Conservation (phyloP, 2,329 filamentous ascomycete genomes). For the Coniochaeta ligniaria region DNA sequence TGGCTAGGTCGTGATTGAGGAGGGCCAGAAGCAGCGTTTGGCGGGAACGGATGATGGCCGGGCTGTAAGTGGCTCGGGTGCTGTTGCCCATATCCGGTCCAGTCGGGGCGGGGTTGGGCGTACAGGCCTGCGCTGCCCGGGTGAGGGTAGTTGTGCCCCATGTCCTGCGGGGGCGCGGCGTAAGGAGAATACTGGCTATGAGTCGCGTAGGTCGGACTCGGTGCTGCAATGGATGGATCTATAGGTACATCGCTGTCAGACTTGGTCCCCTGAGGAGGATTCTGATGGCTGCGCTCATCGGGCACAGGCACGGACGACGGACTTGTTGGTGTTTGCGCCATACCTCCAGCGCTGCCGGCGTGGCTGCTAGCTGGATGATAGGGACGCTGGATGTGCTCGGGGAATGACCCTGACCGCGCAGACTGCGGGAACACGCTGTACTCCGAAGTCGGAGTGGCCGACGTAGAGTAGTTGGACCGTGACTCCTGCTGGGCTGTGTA, state of each 20-base stretch:
- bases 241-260: constrained; percentile 97
- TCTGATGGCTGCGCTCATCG: constrained; percentile 74
- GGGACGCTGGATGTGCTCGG: constrained; percentile 78
- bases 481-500: constrained; percentile 79
- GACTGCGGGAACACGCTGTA: constrained; percentile 72
- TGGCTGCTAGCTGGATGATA: constrained; percentile 73
- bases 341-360: constrained; percentile 71
- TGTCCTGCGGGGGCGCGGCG: constrained; percentile 72
- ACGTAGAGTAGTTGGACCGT: constrained; percentile 66
- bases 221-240: constrained; percentile 96
- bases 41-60: constrained; percentile 46
- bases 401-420: constrained; percentile 77
- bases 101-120: constrained; percentile 65
- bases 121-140: constrained; percentile 54
- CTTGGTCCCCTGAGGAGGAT: constrained; percentile 63
- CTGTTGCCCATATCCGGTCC: constrained; percentile 58
- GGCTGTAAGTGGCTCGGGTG: constrained; percentile 37
- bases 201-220: constrained; percentile 71
- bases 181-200: constrained; percentile 79
- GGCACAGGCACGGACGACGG: constrained; percentile 73
- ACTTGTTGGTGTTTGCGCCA: constrained; percentile 97
- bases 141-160: constrained; percentile 70
- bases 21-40: constrained; percentile 47
- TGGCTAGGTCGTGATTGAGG: constrained; percentile 50
- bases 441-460: constrained; percentile 81